Conservation (phyloP, 768 basidiomycete genomes). For the Suillus cothurnatus region DNA sequence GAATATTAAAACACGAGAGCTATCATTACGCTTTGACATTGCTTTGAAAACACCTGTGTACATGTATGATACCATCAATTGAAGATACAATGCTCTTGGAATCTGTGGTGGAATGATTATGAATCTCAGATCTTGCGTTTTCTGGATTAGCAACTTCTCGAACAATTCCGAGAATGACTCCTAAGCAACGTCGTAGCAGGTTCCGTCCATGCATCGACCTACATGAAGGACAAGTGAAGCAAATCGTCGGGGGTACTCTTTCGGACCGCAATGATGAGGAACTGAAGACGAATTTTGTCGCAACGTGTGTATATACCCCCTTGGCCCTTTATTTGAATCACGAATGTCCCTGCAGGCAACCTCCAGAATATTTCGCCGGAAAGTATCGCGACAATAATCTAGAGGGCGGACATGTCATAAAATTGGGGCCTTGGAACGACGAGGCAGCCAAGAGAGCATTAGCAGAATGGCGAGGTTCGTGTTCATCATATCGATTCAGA, state of each 20-base stretch:
- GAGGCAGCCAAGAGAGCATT: slow-evolving; percentile 86
- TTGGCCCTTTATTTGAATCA: slow-evolving; percentile 4
- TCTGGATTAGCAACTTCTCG: neutral
- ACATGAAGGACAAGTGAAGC: slow-evolving; percentile 94
- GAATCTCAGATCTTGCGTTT: neutral
- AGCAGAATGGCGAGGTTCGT: slow-evolving; percentile 76
- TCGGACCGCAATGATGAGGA: slow-evolving; percentile 61
- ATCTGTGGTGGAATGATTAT: neutral
- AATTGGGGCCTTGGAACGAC: slow-evolving; percentile 90
- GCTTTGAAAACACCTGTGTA: neutral
- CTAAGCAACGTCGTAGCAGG: slow-evolving; percentile 38
- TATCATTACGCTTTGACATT: slow-evolving; percentile 7
- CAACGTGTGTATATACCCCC: slow-evolving; percentile 56
- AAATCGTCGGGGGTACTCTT: slow-evolving; percentile 95
- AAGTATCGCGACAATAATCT: slow-evolving; percentile 74
- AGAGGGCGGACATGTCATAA: slow-evolving; percentile 93
- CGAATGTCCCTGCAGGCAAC: slow-evolving; percentile 51
- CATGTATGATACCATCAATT: slow-evolving; percentile 3
- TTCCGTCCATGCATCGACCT: slow-evolving; percentile 98
- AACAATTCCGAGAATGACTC: slow-evolving; percentile 21
- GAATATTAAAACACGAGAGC: slow-evolving; percentile 56
- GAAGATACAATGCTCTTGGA: neutral
- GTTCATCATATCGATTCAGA: slow-evolving; percentile 11
- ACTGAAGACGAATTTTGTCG: slow-evolving; percentile 88
- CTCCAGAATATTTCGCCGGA: slow-evolving; percentile 76